Percentiles rank a stretch among this genome's conserved stretches.
Evolutionary conservation across 2,329 filamentous ascomycete genomes (phyloP).

Genomic region (Colletotrichum acutatum): DNA sequence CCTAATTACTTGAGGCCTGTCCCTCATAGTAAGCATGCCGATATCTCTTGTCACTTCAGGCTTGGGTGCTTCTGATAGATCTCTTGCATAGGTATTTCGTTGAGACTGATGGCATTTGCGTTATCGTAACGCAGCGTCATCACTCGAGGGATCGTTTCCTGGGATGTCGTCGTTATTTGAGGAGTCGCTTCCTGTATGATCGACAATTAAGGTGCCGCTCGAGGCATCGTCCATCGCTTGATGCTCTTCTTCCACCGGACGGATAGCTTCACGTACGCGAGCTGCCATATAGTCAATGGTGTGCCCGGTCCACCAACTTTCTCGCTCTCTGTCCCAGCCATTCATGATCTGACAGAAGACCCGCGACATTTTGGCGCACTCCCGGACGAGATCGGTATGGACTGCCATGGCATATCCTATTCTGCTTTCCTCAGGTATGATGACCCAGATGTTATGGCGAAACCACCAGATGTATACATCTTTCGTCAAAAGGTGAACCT

Average conservation of each 20-base stretch:
- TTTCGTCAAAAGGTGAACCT: neutral
- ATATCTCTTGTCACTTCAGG: no score
- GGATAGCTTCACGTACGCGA: neutral
- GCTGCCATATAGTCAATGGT: neutral
- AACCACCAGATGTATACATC: neutral
- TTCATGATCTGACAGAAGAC: neutral
- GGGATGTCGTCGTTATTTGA: no score
- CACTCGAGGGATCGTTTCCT: no score
- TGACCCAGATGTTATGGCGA: neutral
- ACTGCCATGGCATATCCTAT: neutral
- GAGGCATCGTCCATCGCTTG: no score
- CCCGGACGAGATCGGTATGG: neutral
- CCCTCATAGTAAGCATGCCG: no score
- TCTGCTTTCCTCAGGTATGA: neutral
- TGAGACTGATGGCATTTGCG: no score
- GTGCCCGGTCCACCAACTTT: neutral
- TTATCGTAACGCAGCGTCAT: no score
- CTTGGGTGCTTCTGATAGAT: no score
- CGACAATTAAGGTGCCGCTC: no score
- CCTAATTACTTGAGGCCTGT: no score
- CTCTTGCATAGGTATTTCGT: no score
- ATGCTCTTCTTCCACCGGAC: neutral
- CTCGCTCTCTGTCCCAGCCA: neutral
- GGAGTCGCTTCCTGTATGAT: no score
- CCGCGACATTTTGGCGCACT: neutral